These are phyloP conservation scores for Mucor irregularis DNA, from an alignment of 371 early-diverging fungal genomes.

Conservation along the genomic window DNA sequence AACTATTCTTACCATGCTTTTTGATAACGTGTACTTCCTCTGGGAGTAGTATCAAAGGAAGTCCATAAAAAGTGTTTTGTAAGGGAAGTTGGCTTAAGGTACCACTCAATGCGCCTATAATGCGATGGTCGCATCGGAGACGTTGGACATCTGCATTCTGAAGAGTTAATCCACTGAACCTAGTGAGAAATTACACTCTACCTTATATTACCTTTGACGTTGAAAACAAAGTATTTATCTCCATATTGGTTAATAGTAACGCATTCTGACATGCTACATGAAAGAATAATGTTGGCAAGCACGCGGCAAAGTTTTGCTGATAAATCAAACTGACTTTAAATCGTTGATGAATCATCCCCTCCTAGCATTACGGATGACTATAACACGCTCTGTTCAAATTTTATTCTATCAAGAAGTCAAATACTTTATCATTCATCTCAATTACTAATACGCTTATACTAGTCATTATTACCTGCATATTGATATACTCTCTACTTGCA, in stretches of 20 bases:
- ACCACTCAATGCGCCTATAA: conserved; percentile 59
- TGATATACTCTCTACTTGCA: no score
- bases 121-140: conserved; percentile 46
- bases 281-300: neutral
- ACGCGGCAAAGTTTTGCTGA: no score
- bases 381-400: no score
- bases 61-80: conserved; percentile 55
- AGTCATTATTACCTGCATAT: no score
- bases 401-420: no score
- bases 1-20: conserved; percentile 46
- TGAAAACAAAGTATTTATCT: conserved; percentile 22
- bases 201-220: conserved; percentile 28
- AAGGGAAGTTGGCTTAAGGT: conserved; percentile 52
- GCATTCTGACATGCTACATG: neutral
- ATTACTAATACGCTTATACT: no score
- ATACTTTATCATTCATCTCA: no score
- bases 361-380: no score
- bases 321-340: no score
- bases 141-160: conserved; percentile 39
- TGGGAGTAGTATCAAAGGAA: conserved; percentile 52
- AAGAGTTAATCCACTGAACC: no score
- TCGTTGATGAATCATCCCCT: no score
- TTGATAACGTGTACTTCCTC: conserved; percentile 55
- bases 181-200: no score
- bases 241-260: conserved; percentile 12